A percentile compares a stretch with the other conserved stretches of the same genome.
phyloP scores from a whole-genome alignment of 306 rosid species.

The Vachellia pachyceras region DNA sequence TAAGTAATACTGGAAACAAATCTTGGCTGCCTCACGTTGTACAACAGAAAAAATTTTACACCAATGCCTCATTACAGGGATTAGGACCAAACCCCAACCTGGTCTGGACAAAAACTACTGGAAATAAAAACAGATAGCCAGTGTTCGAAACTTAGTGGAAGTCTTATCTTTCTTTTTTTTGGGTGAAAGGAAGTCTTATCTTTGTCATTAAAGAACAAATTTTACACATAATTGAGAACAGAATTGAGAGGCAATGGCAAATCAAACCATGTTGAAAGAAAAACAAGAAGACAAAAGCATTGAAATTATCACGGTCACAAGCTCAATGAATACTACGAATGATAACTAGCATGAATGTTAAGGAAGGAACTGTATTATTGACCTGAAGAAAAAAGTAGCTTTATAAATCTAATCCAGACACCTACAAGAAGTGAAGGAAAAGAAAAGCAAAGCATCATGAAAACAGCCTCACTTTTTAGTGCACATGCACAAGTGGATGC shows the following conservation, averaged over 20 bases:
- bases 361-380: not conserved
- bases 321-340: not conserved
- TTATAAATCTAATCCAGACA: not conserved
- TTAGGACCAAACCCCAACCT: not conserved
- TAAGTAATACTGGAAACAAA: not conserved
- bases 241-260: not conserved
- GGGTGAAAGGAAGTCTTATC: not conserved
- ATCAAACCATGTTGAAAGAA: not conserved
- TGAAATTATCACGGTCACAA: constrained; percentile 8
- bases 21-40: not conserved
- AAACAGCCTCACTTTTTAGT: not conserved
- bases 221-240: not conserved
- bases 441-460: not conserved
- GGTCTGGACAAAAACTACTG: not conserved
- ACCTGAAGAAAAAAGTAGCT: not conserved
- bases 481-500: not conserved
- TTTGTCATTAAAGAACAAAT: not conserved
- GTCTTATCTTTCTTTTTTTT: not conserved
- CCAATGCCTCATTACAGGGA: not conserved
- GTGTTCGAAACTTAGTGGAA: not conserved
- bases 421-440: not conserved
- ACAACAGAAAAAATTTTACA: not conserved
- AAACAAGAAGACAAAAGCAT: not conserved
- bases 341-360: not conserved
- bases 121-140: not conserved